Percentiles rank a stretch among this genome's conserved stretches.
phyloP scores from a whole-genome alignment of 768 basidiomycete species.

The Kwoniella botswanensis region DNA sequence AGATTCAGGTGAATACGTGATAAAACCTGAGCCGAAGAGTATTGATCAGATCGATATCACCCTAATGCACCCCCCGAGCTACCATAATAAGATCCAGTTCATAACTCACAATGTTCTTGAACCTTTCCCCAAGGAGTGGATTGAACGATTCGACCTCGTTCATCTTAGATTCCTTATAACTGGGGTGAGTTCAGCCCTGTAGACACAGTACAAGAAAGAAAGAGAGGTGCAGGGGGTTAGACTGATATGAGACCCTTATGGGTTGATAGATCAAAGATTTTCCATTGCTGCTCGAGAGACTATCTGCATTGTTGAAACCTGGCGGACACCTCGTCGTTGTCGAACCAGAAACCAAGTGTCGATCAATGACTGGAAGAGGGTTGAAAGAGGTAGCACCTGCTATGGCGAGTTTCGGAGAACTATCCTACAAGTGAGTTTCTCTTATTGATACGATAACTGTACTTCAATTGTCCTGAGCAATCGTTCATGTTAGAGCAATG shows the following conservation, averaged over 20 bases:
- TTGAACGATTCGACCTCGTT: not conserved
- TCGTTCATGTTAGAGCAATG: conserved; percentile 1
- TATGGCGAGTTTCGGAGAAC: not conserved
- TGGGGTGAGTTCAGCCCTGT: not conserved
- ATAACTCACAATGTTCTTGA: not conserved
- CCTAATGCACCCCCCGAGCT: not conserved
- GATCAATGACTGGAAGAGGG: not conserved
- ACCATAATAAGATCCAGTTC: not conserved
- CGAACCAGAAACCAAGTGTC: conserved; percentile 1
- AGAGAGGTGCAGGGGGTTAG: no score
- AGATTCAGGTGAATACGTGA: not conserved
- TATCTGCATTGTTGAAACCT: not conserved
- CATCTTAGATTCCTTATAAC: conserved; percentile 14
- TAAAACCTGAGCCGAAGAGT: no score
- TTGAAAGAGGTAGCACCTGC: not conserved
- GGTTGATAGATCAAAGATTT: conserved; percentile 1
- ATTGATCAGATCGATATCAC: conserved; percentile 10
- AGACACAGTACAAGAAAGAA: no score
- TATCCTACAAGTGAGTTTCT: not conserved
- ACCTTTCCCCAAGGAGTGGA: not conserved
- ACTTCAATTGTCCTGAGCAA: no score
- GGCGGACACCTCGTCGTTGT: conserved; percentile 7
- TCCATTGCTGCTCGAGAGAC: not conserved
- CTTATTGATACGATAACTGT: no score
- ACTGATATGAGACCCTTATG: no score